These are phyloP conservation scores for Starmerella apis DNA, from an alignment of 805 yeast species.

Conservation along the genomic window DNA sequence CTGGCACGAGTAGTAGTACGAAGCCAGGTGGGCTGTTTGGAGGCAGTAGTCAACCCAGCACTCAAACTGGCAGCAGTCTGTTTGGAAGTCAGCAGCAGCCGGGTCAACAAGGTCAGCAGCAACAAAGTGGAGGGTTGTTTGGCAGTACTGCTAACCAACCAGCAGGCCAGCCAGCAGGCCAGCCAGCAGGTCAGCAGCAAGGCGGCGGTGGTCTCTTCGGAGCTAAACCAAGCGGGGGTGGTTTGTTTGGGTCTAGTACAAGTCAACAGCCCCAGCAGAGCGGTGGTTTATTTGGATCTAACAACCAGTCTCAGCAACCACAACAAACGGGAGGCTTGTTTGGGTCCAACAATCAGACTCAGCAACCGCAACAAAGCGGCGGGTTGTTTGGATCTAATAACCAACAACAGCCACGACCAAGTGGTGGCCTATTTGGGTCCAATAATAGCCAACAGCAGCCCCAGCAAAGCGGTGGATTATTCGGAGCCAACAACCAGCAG, in stretches of 20 bases:
- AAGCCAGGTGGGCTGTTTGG: constrained; percentile 10
- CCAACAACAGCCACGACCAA: background rate
- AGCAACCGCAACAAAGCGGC: background rate
- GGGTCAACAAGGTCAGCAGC: background rate
- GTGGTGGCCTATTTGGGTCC: constrained; percentile 13
- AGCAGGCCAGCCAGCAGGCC: background rate
- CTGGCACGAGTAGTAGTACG: no score
- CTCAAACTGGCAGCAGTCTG: background rate
- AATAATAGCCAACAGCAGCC: constrained; percentile 1
- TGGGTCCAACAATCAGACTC: background rate
- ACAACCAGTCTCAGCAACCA: background rate
- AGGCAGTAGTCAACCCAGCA: background rate
- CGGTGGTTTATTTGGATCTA: constrained; percentile 6
- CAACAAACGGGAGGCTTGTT: constrained; percentile 8
- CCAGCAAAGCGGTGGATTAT: constrained; percentile 11
- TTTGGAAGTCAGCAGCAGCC: background rate
- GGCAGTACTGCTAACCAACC: background rate
- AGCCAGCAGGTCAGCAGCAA: background rate
- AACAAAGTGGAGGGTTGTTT: background rate
- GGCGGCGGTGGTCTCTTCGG: background rate
- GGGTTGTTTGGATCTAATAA: constrained; percentile 3
- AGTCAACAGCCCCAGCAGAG: background rate
- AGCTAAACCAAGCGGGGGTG: background rate
- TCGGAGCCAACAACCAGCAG: constrained; percentile 5
- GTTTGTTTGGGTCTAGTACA: background rate